Conservation (phyloP, 208 protist species). For the Phytomonas francai region DNA sequence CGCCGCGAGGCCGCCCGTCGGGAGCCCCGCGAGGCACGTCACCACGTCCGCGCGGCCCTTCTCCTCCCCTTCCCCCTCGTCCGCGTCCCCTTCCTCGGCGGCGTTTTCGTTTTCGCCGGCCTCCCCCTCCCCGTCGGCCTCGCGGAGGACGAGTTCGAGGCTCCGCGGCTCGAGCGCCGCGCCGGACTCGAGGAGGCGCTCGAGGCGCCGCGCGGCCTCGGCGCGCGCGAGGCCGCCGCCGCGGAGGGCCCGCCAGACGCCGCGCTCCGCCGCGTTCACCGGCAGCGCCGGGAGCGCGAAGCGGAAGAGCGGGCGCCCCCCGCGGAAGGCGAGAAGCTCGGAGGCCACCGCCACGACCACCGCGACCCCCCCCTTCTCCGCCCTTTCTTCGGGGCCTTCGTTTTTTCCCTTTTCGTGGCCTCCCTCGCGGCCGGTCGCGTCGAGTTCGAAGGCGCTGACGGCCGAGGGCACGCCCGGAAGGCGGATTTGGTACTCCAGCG, state of each 20-base stretch:
- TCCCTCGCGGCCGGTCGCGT: constrained; percentile 25
- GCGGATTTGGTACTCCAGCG: constrained; percentile 64
- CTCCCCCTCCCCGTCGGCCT: no score
- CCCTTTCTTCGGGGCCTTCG: neutral
- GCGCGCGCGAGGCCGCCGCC: constrained; percentile 24
- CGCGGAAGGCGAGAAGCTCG: constrained; percentile 89
- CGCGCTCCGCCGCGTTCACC: constrained; percentile 44
- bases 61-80: no score
- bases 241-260: constrained; percentile 53
- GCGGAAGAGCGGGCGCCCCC: constrained; percentile 88
- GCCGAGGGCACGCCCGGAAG: constrained; percentile 84
- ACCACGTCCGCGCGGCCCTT: no score
- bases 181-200: constrained; percentile 58
- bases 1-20: no score
- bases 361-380: constrained; percentile 29
- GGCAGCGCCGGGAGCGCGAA: constrained; percentile 71
- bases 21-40: no score
- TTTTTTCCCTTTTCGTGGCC: neutral
- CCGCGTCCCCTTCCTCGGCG: no score
- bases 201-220: no score
- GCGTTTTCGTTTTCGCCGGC: no score
- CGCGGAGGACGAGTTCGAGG: no score
- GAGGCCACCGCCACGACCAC: constrained; percentile 85
- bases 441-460: constrained; percentile 80
- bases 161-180: no score